Evolutionary conservation across 176 grass and related monocot species (phyloP).

Genomic region (Cenchrus purpureus): DNA sequence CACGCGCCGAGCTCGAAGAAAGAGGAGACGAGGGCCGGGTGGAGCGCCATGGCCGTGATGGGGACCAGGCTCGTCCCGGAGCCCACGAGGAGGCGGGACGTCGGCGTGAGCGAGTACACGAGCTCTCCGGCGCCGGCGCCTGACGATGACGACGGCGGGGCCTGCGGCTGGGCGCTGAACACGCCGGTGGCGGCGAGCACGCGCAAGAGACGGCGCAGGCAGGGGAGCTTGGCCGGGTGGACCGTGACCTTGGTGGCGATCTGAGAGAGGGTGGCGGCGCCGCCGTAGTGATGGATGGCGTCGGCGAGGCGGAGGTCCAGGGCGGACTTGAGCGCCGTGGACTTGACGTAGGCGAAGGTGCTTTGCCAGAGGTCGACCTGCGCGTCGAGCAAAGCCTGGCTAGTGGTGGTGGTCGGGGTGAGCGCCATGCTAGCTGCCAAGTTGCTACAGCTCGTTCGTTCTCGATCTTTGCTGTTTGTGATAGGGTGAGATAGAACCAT

Average conservation of each 20-base stretch:
- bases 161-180: neutral
- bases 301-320: neutral
- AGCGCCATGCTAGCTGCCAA: neutral
- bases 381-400: neutral
- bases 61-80: neutral
- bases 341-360: neutral
- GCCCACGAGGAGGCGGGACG: neutral
- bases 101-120: neutral
- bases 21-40: neutral
- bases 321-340: neutral
- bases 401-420: neutral
- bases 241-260: neutral
- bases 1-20: neutral
- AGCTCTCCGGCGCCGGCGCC: neutral
- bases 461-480: no score
- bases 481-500: no score
- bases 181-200: neutral
- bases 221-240: neutral
- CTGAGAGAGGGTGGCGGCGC: neutral
- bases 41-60: neutral
- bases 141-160: no score
- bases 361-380: slow-evolving; percentile 18
- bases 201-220: neutral
- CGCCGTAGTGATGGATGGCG: neutral
- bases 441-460: no score